Evolutionary conservation across 495 filamentous ascomycete species (phyloP).

Genomic region (Massariosphaeria phaeospora): DNA sequence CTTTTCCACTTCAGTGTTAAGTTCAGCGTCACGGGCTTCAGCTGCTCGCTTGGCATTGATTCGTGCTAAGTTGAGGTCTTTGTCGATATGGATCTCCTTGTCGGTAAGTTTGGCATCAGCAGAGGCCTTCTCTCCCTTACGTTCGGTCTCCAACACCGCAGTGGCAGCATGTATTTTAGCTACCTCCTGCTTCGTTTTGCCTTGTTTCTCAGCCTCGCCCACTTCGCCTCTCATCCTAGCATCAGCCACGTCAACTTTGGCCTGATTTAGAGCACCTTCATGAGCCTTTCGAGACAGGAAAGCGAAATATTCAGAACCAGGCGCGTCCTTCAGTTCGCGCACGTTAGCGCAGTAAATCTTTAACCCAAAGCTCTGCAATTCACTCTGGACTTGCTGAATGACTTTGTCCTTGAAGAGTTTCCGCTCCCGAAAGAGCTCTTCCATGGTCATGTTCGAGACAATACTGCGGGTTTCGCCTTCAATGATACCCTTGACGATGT

Average conservation of each 20-base stretch:
- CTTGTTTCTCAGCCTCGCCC: constrained; percentile 71
- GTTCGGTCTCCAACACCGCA: constrained; percentile 74
- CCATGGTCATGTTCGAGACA: constrained; percentile 78
- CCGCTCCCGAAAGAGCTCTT: constrained; percentile 78
- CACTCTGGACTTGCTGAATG: constrained; percentile 69
- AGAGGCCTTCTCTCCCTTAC: constrained; percentile 70
- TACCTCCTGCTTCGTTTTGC: constrained; percentile 71
- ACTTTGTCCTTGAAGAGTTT: constrained; percentile 73
- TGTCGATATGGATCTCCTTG: constrained; percentile 63
- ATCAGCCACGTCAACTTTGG: constrained; percentile 72
- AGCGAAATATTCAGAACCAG: constrained; percentile 70
- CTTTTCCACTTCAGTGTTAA: constrained; percentile 67
- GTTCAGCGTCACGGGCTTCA: constrained; percentile 67
- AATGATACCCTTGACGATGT: constrained; percentile 84
- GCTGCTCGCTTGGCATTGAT: constrained; percentile 65
- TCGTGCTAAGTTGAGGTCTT: constrained; percentile 65
- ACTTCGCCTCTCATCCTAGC: constrained; percentile 73
- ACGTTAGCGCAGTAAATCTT: constrained; percentile 73
- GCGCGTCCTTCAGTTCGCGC: constrained; percentile 77
- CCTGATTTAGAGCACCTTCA: constrained; percentile 76
- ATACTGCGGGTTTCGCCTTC: constrained; percentile 77
- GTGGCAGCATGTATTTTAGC: constrained; percentile 78
- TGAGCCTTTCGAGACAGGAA: constrained; percentile 74
- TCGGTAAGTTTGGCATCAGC: constrained; percentile 70
- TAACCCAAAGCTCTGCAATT: constrained; percentile 68